Conservation (phyloP, 2,329 filamentous ascomycete species). For the Monilinia aucupariae region DNA sequence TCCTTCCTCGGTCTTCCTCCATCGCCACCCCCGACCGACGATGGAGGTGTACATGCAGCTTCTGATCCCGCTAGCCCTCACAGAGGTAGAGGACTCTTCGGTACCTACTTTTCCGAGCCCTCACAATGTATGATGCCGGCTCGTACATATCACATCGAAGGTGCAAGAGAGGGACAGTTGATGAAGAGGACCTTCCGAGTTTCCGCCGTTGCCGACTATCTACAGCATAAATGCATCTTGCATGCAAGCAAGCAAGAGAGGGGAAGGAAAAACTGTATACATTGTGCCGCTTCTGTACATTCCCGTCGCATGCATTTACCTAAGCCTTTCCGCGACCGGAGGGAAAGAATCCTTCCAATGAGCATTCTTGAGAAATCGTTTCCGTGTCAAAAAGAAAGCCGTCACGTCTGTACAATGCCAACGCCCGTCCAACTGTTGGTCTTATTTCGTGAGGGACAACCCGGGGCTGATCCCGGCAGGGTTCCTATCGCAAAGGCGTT, state of each 20-base stretch:
- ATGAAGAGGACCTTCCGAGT: constrained; percentile 8
- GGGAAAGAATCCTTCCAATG: background rate
- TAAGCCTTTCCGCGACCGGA: background rate
- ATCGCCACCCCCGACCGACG: background rate
- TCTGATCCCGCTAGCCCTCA: background rate
- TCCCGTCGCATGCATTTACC: constrained; percentile 16
- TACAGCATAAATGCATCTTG: constrained; percentile 2
- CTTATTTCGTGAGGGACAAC: background rate
- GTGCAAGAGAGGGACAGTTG: background rate
- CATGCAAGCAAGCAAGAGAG: constrained; percentile 13
- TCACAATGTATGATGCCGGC: constrained; percentile 3
- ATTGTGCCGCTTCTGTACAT: constrained; percentile 12
- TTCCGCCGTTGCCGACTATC: background rate
- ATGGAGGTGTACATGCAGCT: background rate
- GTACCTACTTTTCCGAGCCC: constrained; percentile 8
- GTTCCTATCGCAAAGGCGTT: background rate
- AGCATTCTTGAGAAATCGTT: constrained; percentile 3
- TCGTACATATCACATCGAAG: background rate
- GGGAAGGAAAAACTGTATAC: background rate
- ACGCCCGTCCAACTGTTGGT: background rate
- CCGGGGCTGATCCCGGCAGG: background rate
- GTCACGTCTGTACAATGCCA: background rate
- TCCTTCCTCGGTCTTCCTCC: background rate
- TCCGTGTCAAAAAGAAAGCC: background rate
- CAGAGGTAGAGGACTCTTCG: background rate